Evolutionary conservation across 768 basidiomycete species (phyloP).

Genomic region (Phanerochaete carnosa): DNA sequence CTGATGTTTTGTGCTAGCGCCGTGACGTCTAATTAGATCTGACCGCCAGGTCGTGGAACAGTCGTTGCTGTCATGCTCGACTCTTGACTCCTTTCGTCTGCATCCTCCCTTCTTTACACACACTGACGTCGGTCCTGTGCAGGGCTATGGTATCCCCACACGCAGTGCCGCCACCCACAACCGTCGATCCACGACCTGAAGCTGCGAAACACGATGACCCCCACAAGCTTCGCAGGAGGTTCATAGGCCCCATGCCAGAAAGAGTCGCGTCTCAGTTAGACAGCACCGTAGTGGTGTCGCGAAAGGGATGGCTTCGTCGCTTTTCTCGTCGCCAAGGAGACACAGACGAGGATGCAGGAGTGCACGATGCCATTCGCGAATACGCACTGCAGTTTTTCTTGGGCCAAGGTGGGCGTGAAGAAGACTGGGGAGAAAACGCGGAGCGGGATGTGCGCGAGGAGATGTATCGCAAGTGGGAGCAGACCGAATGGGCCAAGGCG

Average conservation of each 20-base stretch:
- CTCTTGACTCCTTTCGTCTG: not conserved
- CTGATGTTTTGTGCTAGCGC: not conserved
- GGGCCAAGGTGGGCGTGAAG: constrained; percentile 55
- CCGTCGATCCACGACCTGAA: not conserved
- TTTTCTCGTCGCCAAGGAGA: constrained; percentile 20
- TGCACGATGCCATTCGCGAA: constrained; percentile 49
- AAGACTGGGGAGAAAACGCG: constrained; percentile 63
- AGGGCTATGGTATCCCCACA: constrained; percentile 7
- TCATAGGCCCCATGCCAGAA: constrained; percentile 77
- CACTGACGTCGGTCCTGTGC: not conserved
- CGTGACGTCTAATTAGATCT: not conserved
- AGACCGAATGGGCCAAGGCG: constrained; percentile 60
- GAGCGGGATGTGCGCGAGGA: constrained; percentile 51
- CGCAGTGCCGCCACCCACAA: constrained; percentile 11
- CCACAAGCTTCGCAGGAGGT: constrained; percentile 51
- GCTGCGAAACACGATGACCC: constrained; percentile 15
- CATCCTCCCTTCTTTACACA: not conserved
- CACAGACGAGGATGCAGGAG: constrained; percentile 34
- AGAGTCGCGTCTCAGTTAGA: constrained; percentile 41
- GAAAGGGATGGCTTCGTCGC: constrained; percentile 6
- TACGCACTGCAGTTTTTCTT: constrained; percentile 67
- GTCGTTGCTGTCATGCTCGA: not conserved
- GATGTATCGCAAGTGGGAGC: constrained; percentile 57
- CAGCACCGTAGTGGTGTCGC: constrained; percentile 13
- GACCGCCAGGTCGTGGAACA: not conserved